Evolutionary conservation across 208 protist species (phyloP).

Genomic region (Leishmania braziliensis): DNA sequence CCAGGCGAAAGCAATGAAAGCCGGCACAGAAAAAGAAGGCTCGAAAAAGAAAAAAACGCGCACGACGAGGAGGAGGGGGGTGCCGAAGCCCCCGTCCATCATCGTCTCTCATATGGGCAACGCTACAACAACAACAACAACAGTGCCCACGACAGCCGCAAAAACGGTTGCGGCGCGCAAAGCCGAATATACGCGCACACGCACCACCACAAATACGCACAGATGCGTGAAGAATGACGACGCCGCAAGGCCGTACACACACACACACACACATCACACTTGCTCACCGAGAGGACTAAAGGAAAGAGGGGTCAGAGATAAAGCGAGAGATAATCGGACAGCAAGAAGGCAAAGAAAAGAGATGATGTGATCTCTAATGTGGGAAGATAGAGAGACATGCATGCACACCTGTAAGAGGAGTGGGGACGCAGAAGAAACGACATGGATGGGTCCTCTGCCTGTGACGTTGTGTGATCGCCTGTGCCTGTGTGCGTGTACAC

Average conservation of each 20-base stretch:
- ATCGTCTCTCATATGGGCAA: neutral
- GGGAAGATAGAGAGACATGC: neutral
- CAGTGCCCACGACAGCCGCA: neutral
- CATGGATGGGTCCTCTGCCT: neutral
- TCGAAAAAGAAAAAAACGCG: neutral
- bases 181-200: neutral
- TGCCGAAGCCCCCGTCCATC: neutral
- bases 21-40: slow-evolving; percentile 7
- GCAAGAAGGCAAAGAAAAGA: slow-evolving; percentile 1
- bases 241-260: neutral
- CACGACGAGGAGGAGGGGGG: neutral
- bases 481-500: neutral
- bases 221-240: neutral
- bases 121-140: neutral
- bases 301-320: neutral
- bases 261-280: neutral
- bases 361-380: neutral
- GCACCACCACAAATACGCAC: neutral
- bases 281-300: neutral
- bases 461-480: neutral
- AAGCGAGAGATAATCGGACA: neutral
- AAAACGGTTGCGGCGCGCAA: neutral
- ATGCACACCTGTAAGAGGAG: neutral
- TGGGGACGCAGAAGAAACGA: neutral
- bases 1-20: neutral